A percentile compares a stretch with the other conserved stretches of the same genome.
phyloP scores from a whole-genome alignment of 31 red algal species.

The Endocladia muricata region DNA sequence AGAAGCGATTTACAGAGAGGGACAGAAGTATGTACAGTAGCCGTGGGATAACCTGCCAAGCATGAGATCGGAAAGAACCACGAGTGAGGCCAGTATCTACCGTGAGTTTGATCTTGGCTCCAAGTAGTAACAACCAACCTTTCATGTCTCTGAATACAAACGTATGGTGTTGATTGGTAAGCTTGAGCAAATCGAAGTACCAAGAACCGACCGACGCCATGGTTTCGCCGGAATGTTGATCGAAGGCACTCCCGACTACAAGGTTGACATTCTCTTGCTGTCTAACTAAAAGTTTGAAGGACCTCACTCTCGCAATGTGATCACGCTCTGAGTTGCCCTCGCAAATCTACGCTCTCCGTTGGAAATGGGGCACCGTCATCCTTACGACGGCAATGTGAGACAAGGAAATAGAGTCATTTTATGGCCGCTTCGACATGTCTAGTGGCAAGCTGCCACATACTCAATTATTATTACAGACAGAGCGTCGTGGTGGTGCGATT shows the following conservation, averaged over 20 bases:
- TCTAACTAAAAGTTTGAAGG: not conserved
- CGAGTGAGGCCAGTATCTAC: not conserved
- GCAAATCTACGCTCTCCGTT: not conserved
- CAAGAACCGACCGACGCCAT: not conserved
- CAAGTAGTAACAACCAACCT: not conserved
- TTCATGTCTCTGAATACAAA: not conserved
- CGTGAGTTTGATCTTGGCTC: not conserved
- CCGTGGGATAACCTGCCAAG: not conserved
- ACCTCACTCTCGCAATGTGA: not conserved
- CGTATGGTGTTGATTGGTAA: not conserved
- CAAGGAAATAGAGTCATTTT: not conserved
- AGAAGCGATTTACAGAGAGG: not conserved
- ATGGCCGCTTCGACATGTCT: not conserved
- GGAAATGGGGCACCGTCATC: not conserved
- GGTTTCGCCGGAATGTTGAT: constrained; percentile 12
- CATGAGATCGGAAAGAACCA: not conserved
- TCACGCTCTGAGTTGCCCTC: not conserved
- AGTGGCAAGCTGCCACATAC: not conserved
- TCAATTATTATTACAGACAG: not conserved
- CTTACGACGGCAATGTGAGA: not conserved
- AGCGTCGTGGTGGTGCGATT: constrained; percentile 19
- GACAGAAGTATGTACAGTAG: constrained; percentile 1
- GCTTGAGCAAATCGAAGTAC: constrained; percentile 12
- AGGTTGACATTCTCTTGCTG: not conserved
- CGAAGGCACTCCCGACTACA: not conserved